Base-by-base conservation (phyloP, 2,329 filamentous ascomycete species). In the Penicillium sp. region DNA sequence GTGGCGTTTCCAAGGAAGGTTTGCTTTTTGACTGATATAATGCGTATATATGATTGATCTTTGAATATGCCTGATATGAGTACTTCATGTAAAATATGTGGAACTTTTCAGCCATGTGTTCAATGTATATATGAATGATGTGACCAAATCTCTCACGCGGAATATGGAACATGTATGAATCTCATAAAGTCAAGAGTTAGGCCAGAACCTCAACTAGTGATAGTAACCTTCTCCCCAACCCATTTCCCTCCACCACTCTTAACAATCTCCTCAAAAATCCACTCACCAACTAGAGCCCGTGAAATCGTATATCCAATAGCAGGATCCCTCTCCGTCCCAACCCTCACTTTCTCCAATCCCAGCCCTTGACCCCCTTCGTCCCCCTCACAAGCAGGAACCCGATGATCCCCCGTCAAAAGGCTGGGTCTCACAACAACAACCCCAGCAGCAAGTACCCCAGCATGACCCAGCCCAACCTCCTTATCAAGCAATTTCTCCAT, bases 391-490 rank as follows among this genome's bases (percentile, higher is more conserved):
- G 67, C 46, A 31, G 55, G 22, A 49, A 60, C 56, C 10, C 35
- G 47, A 44, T 65, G 60, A 26, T 71, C 71, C 16, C 76, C 72
- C 29, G 47, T 57, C 53, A 76, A 61, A 38, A 74, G 57, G 6
- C 71, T 73, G 2, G 73, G 73, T 14, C 72, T 59, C 6, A 73
- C 62, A 39, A 72, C 60, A 16, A 70, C 62, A 55, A 66, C 14
- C 3, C 61, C 61, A 13, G 49, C 43, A 46, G 44, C 51, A 40
- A 63, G 47, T 31, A 61, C 34, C 18, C 55, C 49, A 37, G 66
- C 42, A 46, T 46, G 38, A 61, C 11, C 51, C 18, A 42, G 9
- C n/a, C 2, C 47, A 47, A 51, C 42, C 42, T 67, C 64, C 22
- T 46, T 54, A 1, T 65, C 45, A 0, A 80, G 58, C 9, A 68